Evolutionary conservation across 2,329 filamentous ascomycete genomes (phyloP), one percentile per base, ranked within the genome.

Genomic region (Alternaria brassicae): DNA sequence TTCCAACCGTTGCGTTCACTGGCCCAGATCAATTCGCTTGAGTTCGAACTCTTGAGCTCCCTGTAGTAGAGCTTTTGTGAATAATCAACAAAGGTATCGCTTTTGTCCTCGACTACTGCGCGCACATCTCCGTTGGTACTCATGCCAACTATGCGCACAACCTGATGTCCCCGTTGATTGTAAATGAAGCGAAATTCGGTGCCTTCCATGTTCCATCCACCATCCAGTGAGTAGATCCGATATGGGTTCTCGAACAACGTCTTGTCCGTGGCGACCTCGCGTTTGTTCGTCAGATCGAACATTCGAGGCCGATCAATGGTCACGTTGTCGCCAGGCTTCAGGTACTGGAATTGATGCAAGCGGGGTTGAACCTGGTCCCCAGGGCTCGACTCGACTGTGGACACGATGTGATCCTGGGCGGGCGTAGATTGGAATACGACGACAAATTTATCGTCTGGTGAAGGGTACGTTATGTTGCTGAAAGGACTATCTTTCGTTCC

Each of bases 1-100:
- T 73, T 72, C 70, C 70, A 72, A 13, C 70, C 69, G 48, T 71
- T 66, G 30, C 66, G 65, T 48, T 72, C 69, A 49, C 64, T 70
- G 19, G 64, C 64, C 70, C 69, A 72, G 27, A 72, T 68, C 39
- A 70, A 23, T 30, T 71, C 66, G 42, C 60, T 65, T 25, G 64
- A 56, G 9, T 62, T 64, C 1, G 57, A 47, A 23, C 44, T 49
- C 28, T 3, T 25, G 41, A 70, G 19, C 40, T 62, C 56, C 21
- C 52, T 28, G 51, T 61, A 56, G 28, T 63, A 70, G 6, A 60
- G 40, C 53, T 72, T 72, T 6, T 57, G 21, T 15, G 54, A 58
- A 36, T 69, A 71, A 53, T 72, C 67, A 44, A 72, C 62, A 37
- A 71, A 71, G 12, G 68, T 70, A 8, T 66, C 53, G 52, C 62